Percentiles rank a stretch among this genome's conserved stretches.
phyloP scores from a whole-genome alignment of 2,329 filamentous ascomycete species.

The Colletotrichum tropicale region DNA sequence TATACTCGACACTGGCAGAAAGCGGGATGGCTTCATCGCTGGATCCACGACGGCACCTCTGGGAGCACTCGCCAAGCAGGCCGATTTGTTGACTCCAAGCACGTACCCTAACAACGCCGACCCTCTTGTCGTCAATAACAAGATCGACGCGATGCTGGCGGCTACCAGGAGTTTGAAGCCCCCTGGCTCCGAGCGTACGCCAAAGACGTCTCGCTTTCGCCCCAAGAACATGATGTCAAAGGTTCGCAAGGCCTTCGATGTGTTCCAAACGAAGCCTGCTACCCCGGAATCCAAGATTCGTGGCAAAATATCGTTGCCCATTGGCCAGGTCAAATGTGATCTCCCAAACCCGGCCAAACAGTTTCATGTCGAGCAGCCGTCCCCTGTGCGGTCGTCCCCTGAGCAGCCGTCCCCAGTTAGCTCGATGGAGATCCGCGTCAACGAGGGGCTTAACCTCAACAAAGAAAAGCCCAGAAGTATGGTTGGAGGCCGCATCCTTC shows the following conservation, averaged over 20 bases:
- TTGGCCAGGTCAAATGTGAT: background rate
- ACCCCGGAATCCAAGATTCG: slow-evolving; percentile 18
- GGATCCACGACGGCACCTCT: slow-evolving; percentile 14
- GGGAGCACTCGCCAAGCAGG: background rate
- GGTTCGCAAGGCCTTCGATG: slow-evolving; percentile 36
- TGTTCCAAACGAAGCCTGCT: slow-evolving; percentile 30
- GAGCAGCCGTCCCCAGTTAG: slow-evolving; percentile 27
- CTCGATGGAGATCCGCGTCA: slow-evolving; percentile 34
- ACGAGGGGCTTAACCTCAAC: slow-evolving; percentile 38
- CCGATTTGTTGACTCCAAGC: background rate
- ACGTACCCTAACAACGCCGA: background rate
- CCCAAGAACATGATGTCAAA: slow-evolving; percentile 36
- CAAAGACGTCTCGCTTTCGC: slow-evolving; percentile 30
- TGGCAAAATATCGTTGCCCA: slow-evolving; percentile 12
- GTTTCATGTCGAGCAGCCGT: slow-evolving; percentile 15
- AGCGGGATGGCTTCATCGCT: background rate
- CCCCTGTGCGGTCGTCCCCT: slow-evolving; percentile 28
- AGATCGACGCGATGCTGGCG: slow-evolving; percentile 40
- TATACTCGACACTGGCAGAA: background rate
- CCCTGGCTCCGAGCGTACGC: slow-evolving; percentile 6
- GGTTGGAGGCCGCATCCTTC: slow-evolving; percentile 30
- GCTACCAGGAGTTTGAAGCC: slow-evolving; percentile 39
- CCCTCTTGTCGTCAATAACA: slow-evolving; percentile 34
- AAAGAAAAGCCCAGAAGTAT: slow-evolving; percentile 38
- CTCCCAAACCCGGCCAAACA: slow-evolving; percentile 6